Evolutionary conservation across 2,329 filamentous ascomycete genomes (phyloP).

Genomic region (Huntiella decipiens): DNA sequence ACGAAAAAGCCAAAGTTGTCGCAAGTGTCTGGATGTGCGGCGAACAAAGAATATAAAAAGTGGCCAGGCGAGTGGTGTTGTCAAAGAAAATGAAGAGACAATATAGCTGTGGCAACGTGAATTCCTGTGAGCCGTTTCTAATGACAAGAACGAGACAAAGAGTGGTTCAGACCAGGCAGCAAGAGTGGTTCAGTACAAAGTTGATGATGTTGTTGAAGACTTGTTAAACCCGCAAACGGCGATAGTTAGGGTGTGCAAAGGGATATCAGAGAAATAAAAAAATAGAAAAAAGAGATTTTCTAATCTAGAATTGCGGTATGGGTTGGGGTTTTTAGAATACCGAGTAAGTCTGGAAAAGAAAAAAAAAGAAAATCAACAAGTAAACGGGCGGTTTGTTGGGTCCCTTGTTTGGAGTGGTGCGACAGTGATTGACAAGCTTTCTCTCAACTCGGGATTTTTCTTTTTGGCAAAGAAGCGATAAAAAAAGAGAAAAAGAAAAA

Average conservation of each 20-base stretch:
- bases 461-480: not conserved
- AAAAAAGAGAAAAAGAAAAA: slow-evolving; percentile 5
- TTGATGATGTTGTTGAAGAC: not conserved
- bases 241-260: too few species aligned
- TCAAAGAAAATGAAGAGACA: slow-evolving; percentile 1
- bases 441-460: not conserved
- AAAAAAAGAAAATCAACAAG: slow-evolving; percentile 1
- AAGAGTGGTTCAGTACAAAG: not conserved
- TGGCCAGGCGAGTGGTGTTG: not conserved
- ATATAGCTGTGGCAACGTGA: slow-evolving; percentile 6
- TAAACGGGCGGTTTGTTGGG: not conserved
- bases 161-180: slow-evolving; percentile 1
- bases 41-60: not conserved
- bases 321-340: not conserved
- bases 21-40: not conserved
- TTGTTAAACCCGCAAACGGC: too few species aligned
- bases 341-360: slow-evolving; percentile 4
- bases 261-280: too few species aligned
- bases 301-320: not conserved
- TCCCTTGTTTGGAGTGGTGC: too few species aligned
- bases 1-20: not conserved
- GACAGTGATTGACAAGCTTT: too few species aligned
- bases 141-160: too few species aligned
- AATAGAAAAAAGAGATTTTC: too few species aligned
- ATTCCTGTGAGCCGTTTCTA: slow-evolving; percentile 1